Conservation (phyloP, 495 filamentous ascomycete species). For the Hyaloscypha variabilis region DNA sequence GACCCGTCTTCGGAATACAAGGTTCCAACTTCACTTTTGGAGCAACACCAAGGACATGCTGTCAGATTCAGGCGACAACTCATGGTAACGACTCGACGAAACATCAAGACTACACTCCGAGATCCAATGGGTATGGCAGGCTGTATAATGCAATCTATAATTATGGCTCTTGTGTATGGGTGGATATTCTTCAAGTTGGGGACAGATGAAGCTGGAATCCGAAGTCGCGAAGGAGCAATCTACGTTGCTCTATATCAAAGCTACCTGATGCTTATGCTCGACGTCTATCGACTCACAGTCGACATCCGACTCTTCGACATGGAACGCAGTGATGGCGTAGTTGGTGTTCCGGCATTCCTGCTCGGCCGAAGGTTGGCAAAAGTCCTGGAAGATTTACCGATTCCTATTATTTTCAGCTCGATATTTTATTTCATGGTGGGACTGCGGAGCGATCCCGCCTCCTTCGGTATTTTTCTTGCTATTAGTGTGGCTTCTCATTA, state of each 20-base stretch:
- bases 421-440: constrained; percentile 5
- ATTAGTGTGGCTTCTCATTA: neutral
- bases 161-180: constrained; percentile 4
- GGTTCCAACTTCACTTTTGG: neutral
- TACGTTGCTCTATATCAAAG: neutral
- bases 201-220: neutral
- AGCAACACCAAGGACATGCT: neutral
- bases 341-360: neutral
- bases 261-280: constrained; percentile 3
- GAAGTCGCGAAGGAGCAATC: neutral
- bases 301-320: constrained; percentile 9
- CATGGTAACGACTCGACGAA: neutral
- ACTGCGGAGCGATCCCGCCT: neutral
- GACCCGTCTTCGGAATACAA: neutral
- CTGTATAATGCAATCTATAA: neutral
- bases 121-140: neutral
- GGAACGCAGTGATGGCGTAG: constrained; percentile 1
- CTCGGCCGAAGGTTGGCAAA: constrained; percentile 1
- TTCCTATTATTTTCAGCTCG: neutral
- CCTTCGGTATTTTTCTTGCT: neutral
- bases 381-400: constrained; percentile 2
- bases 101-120: neutral
- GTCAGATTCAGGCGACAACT: neutral
- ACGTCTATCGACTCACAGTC: neutral
- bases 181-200: neutral